Evolutionary conservation across 129 eudicot species (phyloP).

Genomic region (Tanacetum coccineum): DNA sequence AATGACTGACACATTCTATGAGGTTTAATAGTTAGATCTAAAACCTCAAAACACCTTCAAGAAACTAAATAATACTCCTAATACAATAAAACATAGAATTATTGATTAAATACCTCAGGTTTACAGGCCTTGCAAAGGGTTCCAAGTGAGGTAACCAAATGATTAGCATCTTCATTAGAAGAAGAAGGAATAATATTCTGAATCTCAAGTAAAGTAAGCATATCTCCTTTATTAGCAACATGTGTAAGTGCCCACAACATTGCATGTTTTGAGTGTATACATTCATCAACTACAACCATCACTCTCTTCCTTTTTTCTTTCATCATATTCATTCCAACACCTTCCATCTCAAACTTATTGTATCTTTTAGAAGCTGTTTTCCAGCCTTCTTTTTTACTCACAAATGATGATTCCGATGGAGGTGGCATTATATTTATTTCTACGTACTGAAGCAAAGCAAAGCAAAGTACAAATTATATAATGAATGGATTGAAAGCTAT

Average conservation of each 20-base stretch:
- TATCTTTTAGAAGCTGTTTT: constrained; percentile 43
- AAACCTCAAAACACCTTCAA: too few species aligned
- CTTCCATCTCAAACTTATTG: constrained; percentile 44
- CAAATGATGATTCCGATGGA: constrained; percentile 47
- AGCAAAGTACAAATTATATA: background rate
- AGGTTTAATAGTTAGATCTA: too few species aligned
- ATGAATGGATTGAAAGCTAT: background rate
- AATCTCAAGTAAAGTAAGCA: constrained; percentile 48
- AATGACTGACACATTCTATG: too few species aligned
- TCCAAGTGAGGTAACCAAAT: constrained; percentile 61
- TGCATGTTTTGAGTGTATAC: constrained; percentile 77
- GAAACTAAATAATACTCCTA: too few species aligned
- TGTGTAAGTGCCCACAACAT: constrained; percentile 98
- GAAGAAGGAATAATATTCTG: too few species aligned
- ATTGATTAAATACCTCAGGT: constrained; percentile 6
- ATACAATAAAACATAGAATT: too few species aligned
- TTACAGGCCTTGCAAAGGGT: constrained; percentile 81
- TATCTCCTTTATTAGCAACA: constrained; percentile 80
- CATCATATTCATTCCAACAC: constrained; percentile 12
- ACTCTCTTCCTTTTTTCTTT: constrained; percentile 69
- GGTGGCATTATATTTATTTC: constrained; percentile 37
- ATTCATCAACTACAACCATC: constrained; percentile 83
- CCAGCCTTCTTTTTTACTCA: constrained; percentile 55
- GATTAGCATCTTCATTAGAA: too few species aligned
- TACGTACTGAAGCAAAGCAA: background rate